phyloP scores from a whole-genome alignment of 805 yeast genomes.

The Ogataea angusta region DNA sequence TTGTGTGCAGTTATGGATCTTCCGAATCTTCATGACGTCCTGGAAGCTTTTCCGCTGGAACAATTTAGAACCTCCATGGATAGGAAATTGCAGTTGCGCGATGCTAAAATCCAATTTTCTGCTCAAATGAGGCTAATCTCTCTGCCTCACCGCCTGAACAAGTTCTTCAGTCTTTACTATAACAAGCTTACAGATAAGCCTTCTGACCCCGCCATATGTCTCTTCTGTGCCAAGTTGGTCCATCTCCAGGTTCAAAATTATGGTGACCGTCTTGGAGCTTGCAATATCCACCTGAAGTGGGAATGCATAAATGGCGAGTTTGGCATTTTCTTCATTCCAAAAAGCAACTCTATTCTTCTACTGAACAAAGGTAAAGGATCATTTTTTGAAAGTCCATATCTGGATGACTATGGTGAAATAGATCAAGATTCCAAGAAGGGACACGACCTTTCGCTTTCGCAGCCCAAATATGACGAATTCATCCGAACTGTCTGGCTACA shows the following conservation, averaged over 20 bases:
- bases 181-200: constrained; percentile 43
- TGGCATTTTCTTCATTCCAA: constrained; percentile 75
- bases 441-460: constrained; percentile 66
- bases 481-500: constrained; percentile 69
- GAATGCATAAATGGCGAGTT: constrained; percentile 58
- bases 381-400: constrained; percentile 77
- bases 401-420: constrained; percentile 83
- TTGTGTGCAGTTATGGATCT: constrained; percentile 49
- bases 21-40: constrained; percentile 35
- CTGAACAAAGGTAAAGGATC: constrained; percentile 78
- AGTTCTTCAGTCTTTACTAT: constrained; percentile 59
- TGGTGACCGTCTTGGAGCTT: constrained; percentile 65
- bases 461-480: constrained; percentile 61
- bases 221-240: constrained; percentile 72
- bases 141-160: constrained; percentile 65
- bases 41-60: constrained; percentile 11
- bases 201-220: constrained; percentile 80
- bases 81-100: constrained; percentile 10
- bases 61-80: constrained; percentile 14
- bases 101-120: constrained; percentile 52
- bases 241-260: constrained; percentile 62
- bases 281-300: constrained; percentile 64
- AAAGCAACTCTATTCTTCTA: constrained; percentile 60
- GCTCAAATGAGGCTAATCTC: constrained; percentile 57
- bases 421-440: constrained; percentile 71